Conservation (phyloP, 1,284 basidiomycete species). For the Sanguinoderma infundibulare region DNA sequence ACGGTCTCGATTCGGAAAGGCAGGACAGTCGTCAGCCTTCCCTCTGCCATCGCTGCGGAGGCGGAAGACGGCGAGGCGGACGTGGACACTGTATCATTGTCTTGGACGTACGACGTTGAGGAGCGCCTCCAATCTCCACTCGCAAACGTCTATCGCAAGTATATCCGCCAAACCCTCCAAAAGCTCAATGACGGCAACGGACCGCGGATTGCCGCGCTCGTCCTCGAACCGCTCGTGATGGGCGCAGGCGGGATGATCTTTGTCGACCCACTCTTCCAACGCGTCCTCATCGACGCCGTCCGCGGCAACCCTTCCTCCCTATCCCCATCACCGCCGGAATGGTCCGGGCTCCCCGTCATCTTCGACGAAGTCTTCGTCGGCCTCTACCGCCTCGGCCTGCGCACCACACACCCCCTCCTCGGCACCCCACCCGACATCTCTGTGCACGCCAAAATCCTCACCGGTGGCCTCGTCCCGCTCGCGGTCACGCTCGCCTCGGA, state of each 20-base stretch:
- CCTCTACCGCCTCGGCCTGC: conserved; percentile 83
- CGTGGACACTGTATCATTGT: conserved; percentile 51
- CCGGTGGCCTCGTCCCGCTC: conserved; percentile 91
- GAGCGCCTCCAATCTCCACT: conserved; percentile 65
- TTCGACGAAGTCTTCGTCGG: conserved; percentile 98
- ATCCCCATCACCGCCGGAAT: conserved; percentile 37
- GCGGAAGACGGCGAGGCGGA: conserved; percentile 35
- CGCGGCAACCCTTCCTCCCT: conserved; percentile 42
- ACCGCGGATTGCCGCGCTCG: conserved; percentile 68
- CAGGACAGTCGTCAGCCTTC: conserved; percentile 61
- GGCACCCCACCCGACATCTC: conserved; percentile 85
- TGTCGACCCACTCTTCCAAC: conserved; percentile 96
- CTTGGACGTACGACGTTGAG: conserved; percentile 76
- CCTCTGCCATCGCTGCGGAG: conserved; percentile 49
- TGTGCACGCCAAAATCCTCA: conserved; percentile 93
- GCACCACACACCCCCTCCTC: conserved; percentile 68
- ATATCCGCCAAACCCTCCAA: conserved; percentile 64
- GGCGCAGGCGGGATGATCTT: conserved; percentile 98
- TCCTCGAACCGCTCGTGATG: conserved; percentile 93
- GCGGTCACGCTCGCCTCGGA: conserved; percentile 84
- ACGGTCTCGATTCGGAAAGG: conserved; percentile 74
- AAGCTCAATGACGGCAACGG: conserved; percentile 46
- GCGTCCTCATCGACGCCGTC: conserved; percentile 83
- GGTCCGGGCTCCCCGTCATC: conserved; percentile 87
- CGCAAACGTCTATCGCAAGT: conserved; percentile 64